Evolutionary conservation across 2,329 filamentous ascomycete species (phyloP), one percentile per base, ranked within the genome.

Genomic region (Huntiella omanensis): DNA sequence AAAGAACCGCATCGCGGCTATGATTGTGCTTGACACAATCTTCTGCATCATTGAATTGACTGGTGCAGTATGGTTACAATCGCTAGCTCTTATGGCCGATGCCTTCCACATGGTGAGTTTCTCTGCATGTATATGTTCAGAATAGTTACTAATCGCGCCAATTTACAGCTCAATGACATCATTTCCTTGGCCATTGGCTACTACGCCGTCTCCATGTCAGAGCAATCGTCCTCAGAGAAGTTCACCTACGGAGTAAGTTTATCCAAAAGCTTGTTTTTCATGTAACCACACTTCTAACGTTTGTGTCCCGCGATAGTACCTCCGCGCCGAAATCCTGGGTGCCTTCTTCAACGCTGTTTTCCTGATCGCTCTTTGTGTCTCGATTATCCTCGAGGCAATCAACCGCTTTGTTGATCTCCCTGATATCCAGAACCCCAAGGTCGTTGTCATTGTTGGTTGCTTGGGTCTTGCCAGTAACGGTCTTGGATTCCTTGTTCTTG

Each of bases 281-380:
- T 17, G 6, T 33, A 4, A 28, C 6, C 17, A n/a, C 19, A 32
- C 17, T 5, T 42, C 40, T 40, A 35, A 50, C 44, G 35, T 8
- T 10, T 35, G 13, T 13, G 7, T 17, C 28, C 13, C 36, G 8
- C 8, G 28, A 6, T 55, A 88, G 82, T 98, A 87, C 83, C 81
- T 96, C 68, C 84, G 91, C 54, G 91, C 91, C 33, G 91, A 98
- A 68, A 96, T 93, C 8, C 71, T 98, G 4, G 91, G 91, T 57
- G 91, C 91, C 41, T 79, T 96, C 55, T 84, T 96, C 64, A 98
- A 98, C 57, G 91, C 91, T 54, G 88, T 96, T 40, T 98, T 98
- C 66, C 71, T 98, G 39, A 91, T 98, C 57, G 91, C 91, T 5
- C 74, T 98, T 6, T 98, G 91, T 64, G 70, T 98, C 48, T 92